These are phyloP conservation scores for Heliocybe sulcata DNA, from an alignment of 1,284 basidiomycete species.

Conservation along the genomic window DNA sequence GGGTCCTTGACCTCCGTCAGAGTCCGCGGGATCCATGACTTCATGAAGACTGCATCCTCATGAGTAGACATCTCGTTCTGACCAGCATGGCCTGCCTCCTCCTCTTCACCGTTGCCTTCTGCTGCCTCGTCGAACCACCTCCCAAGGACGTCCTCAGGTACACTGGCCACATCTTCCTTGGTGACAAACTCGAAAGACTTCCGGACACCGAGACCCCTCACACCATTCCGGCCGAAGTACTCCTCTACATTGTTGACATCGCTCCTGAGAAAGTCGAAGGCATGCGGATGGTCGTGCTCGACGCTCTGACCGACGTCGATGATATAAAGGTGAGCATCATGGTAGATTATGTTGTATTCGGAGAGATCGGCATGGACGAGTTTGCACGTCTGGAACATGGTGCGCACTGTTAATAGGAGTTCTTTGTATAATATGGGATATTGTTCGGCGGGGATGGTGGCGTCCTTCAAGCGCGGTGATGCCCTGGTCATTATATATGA, in stretches of 20 bases:
- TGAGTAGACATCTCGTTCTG: slow-evolving; percentile 24
- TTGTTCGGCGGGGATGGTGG: slow-evolving; percentile 49
- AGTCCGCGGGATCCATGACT: slow-evolving; percentile 88
- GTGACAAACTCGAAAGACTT: slow-evolving; percentile 88
- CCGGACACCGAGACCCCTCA: slow-evolving; percentile 73
- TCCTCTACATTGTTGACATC: slow-evolving; percentile 94
- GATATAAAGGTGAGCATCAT: slow-evolving; percentile 79
- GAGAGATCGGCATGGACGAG: slow-evolving; percentile 97
- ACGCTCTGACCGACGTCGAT: slow-evolving; percentile 99
- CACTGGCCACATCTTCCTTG: slow-evolving; percentile 37
- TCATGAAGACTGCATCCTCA: slow-evolving; percentile 85
- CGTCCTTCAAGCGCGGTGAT: slow-evolving; percentile 88
- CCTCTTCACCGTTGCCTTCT: slow-evolving; percentile 15
- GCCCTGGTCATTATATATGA: slow-evolving; percentile 50
- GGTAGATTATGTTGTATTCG: slow-evolving; percentile 96
- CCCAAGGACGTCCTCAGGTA: slow-evolving; percentile 35
- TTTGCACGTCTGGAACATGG: slow-evolving; percentile 86
- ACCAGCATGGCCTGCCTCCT: slow-evolving; percentile 14
- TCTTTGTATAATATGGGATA: slow-evolving; percentile 72
- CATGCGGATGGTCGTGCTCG: slow-evolving; percentile 95
- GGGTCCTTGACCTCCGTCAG: slow-evolving; percentile 91
- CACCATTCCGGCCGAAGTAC: slow-evolving; percentile 79
- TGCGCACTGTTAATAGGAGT: slow-evolving; percentile 74
- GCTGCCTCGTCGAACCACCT: slow-evolving; percentile 42
- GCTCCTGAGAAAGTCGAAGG: slow-evolving; percentile 91